A percentile compares a stretch with the other conserved stretches of the same genome.
phyloP scores from a whole-genome alignment of 768 basidiomycete species.

The Phanerochaete sordida region DNA sequence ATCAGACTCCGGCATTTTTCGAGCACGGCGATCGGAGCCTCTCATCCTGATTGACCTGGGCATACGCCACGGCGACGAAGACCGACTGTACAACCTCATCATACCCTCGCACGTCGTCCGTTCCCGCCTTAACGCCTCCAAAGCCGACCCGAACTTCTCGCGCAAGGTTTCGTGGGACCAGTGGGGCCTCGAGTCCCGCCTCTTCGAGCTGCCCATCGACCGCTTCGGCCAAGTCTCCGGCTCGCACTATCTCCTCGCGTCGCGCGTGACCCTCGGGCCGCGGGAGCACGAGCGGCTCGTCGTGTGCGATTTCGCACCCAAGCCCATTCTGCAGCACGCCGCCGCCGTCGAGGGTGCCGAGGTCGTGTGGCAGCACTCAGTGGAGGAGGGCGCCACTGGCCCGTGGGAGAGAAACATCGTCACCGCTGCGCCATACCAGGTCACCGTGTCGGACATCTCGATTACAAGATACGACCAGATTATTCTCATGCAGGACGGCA shows the following conservation, averaged over 20 bases:
- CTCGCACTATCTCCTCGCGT: background rate
- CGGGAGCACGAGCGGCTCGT: background rate
- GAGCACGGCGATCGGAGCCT: background rate
- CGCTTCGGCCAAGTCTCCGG: background rate
- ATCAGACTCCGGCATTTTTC: background rate
- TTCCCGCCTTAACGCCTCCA: background rate
- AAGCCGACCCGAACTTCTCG: too few species aligned
- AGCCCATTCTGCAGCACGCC: background rate
- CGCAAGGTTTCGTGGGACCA: background rate
- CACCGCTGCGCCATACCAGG: background rate
- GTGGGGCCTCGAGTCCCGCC: background rate
- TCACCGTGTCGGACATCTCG: background rate
- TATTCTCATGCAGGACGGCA: background rate
- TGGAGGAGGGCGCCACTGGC: background rate
- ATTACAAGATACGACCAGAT: background rate
- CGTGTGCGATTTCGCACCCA: background rate
- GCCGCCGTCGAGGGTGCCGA: background rate
- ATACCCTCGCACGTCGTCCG: background rate
- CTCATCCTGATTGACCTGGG: background rate
- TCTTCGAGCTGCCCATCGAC: background rate
- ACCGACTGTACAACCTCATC: background rate
- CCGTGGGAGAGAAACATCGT: background rate
- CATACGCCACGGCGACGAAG: background rate
- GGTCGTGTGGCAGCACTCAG: background rate
- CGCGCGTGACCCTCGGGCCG: background rate